Evolutionary conservation across 2,329 filamentous ascomycete genomes (phyloP), one percentile per base, ranked within the genome.

Genomic region (Trichoderma gracile): DNA sequence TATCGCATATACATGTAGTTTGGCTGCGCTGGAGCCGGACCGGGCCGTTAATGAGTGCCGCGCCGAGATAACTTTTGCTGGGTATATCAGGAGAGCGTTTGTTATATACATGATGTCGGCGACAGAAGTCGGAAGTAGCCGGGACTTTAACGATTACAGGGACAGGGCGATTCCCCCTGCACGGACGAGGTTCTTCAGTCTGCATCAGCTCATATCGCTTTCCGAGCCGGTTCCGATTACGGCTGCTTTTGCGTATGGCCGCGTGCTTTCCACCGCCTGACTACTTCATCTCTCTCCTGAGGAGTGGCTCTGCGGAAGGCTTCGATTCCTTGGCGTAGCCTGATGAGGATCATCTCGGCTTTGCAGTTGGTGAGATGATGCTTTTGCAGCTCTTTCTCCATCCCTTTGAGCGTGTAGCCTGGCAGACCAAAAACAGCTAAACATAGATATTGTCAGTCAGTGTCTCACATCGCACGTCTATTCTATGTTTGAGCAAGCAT

Each of bases 321-420:
- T 5, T 68, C 56, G 9, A 75, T 74, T 1, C 71, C 72, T n/a
- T 71, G 69, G 10, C 74, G 70, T 4, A 77, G 21, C 19, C 74
- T 67, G 21, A 76, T 74, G 2, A 76, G 55, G n/a, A 75, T 56
- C 1, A 77, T 65, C 30, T 77, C 75, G 3, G 75, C 74, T 25
- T 75, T 75, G 0, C 74, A 60, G 10, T 70, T 71, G 1, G 73
- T 76, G 3, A 75, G 68, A 17, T 73, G 71, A 3, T 69, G 74
- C 43, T 75, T 77, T 12, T 71, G 69, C 0, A 81, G 68, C 66
- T 85, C 80, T 42, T 82, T 83, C 50, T 85, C 80, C 0, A 84
- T 67, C 1, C 84, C 84, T 65, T 86, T 86, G 42, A 85, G 74
- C 0, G 79, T 75, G 65, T 84, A 86, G 1, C 82, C 82, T 0